Evolutionary conservation across 495 filamentous ascomycete genomes (phyloP), one percentile per base, ranked within the genome.

Genomic region (Neurospora sp.): DNA sequence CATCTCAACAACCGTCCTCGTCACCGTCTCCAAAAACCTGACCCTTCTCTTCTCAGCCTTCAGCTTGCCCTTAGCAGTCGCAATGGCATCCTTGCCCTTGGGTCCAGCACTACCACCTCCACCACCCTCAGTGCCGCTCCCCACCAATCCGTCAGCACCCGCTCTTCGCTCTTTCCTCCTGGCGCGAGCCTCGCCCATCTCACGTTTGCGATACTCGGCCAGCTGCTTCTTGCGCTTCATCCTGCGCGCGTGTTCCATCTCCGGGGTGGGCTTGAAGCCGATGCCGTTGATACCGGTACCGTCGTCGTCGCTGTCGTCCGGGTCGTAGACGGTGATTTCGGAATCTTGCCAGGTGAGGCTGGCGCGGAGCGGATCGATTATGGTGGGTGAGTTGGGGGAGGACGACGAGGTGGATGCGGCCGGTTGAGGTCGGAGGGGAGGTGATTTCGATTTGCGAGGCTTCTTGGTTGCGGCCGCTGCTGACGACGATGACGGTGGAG

Each of bases 281-380:
- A 98, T 91, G 16, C 95, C 95, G 80, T 96, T 93, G 75, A 94
- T 92, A 44, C 91, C 91, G 42, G 91, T 91, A 37, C 91, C 91
- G 80, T 94, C 91, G 75, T 93, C 92, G 71, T 87, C 88, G 46
- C 89, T 90, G 79, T 93, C 92, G 40, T 86, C 86, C 3, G 90
- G 90, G 75, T 91, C 86, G 78, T 96, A 91, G 20, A 93, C 89
- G 0, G 93, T 96, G 74, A 96, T 95, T 76, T 97, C 93, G 71
- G 90, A 85, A 74, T 93, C 91, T 76, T 89, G 90, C 93, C 93
- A 96, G 41, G 92, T 94, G 73, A 94, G 85, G 31, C 89, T 84
- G 41, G 84, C 80, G 48, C 85, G 79, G 70, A 83, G 72, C 73
- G 87, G 79, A 83, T 90, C 84, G 81, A 86, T 72, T 78, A 90